Evolutionary conservation across 2,329 filamentous ascomycete genomes (phyloP), one percentile per base, ranked within the genome.

Genomic region (Exophiala spinifera): DNA sequence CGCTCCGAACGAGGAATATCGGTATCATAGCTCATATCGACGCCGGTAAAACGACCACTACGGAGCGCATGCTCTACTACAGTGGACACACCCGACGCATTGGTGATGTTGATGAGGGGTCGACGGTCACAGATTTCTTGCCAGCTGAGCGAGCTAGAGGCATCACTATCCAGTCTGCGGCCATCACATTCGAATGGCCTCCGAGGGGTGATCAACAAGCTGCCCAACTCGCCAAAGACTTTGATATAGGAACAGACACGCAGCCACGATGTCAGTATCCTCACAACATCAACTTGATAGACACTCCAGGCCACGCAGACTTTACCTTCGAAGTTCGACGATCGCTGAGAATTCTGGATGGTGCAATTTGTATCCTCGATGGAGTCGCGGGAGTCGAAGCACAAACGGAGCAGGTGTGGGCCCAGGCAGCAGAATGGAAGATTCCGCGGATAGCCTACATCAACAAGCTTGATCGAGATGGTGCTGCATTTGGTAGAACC

Each of bases 1-100:
- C 84, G 15, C 77, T 82, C 36, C 82, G 82, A 64, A 94, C 91
- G 48, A 82, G 92, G 64, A 99, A 99, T 68, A 96, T 99, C 69
- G 94, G 94, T 58, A 97, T 99, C 63, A 96, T 99, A 70, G 94
- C 94, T 56, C 94, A 99, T 71, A 96, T 99, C 61, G 94, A 97
- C 84, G 94, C 94, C 53, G 94, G 94, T 7, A 99, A 99, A 78
- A 99, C 94, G 1, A 97, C 94, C 0, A 99, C 94, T 0, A 97
- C 94, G 3, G 94, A 99, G 83, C 91, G 94, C 55, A 97, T 97
- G 92, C 87, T 99, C 66, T 97, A 91, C 69, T 96, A 96, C 67
- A 95, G 90, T 69, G 92, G 94, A 46, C 85, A 91, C 59, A 95
- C 91, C 8, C 81, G 89, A 61, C 81, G 91, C 70, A 84, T 96